A percentile compares a stretch with the other conserved stretches of the same genome.
phyloP scores from a whole-genome alignment of 495 filamentous ascomycete species.

The Talaromyces ruber region DNA sequence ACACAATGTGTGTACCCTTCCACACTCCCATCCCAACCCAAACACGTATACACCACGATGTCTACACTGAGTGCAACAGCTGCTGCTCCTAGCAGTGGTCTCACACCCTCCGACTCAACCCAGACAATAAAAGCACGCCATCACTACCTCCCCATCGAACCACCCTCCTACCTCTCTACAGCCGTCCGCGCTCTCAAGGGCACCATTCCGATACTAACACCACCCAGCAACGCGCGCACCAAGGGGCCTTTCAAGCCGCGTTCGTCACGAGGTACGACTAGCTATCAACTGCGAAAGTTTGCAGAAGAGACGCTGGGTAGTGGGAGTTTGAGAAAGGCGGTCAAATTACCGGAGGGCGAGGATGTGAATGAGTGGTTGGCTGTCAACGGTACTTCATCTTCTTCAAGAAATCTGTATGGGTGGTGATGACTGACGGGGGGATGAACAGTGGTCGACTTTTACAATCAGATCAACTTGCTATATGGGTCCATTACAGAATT shows the following conservation, averaged over 20 bases:
- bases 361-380: constrained; percentile 97
- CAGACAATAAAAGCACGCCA: constrained; percentile 17
- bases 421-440: background rate
- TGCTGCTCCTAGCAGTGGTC: background rate
- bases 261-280: constrained; percentile 80
- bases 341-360: constrained; percentile 93
- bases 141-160: constrained; percentile 25
- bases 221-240: constrained; percentile 77
- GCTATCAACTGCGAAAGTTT: constrained; percentile 95
- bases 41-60: constrained; percentile 8
- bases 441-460: constrained; percentile 87
- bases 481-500: constrained; percentile 99
- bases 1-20: constrained; percentile 57
- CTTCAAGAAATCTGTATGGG: background rate
- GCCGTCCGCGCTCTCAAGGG: constrained; percentile 33
- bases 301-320: constrained; percentile 94
- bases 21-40: constrained; percentile 15
- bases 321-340: constrained; percentile 89
- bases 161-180: constrained; percentile 33
- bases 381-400: constrained; percentile 62
- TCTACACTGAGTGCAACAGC: constrained; percentile 3
- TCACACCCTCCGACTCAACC: background rate
- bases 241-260: constrained; percentile 88
- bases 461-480: constrained; percentile 98
- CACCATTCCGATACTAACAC: constrained; percentile 30